Base-by-base conservation (phyloP, 2,329 filamentous ascomycete species). In the Trichophyton verrucosum region DNA sequence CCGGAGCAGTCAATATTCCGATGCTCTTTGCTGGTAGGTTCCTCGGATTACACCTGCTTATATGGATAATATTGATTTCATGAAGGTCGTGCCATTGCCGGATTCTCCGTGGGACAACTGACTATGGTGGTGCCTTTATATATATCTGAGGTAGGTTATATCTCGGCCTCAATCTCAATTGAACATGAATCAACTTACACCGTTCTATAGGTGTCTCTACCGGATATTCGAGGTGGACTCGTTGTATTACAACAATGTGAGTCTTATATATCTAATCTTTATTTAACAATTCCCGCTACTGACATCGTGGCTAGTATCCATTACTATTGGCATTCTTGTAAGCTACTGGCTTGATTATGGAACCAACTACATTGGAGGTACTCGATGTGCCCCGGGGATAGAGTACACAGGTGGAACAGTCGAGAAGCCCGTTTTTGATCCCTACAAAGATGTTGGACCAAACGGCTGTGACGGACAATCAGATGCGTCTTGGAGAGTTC, bases 91-190 rank as follows among this genome's bases (percentile, higher is more conserved):
- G 75, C 75, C 3, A 68, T 79, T 60, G 76, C 76, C 15, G 78
- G 78, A 0, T 61, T 80, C 8, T 72, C 75, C 2, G 69, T 80
- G 8, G 78, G 71, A 3, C 68, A 70, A 64, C 65, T 78, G 57
- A 75, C 73, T 3, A 76, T 76, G 71, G 77, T 80, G 4, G 76
- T 78, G 1, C 80, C 80, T 0, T 68, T 82, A 24, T 82, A 82
- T 65, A 81, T 81, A 51, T 79, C 77, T 2, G 80, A 81, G 65
- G 77, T 63, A 72, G 69, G 70, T 64, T 71, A 5, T 1, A 15
- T 30, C 17, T 33, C 2, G n/a, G 2, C 6, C 6, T 3, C 9
- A 17, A 6, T 17, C 15, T 17, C 15, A n/a, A 3, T 36, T 33
- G 15, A 55, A 38, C n/a, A 36, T 3, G 7, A 9, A 2, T 15